These are phyloP conservation scores for Austropuccinia psidii DNA, from an alignment of 1,284 basidiomycete genomes.

Conservation along the genomic window DNA sequence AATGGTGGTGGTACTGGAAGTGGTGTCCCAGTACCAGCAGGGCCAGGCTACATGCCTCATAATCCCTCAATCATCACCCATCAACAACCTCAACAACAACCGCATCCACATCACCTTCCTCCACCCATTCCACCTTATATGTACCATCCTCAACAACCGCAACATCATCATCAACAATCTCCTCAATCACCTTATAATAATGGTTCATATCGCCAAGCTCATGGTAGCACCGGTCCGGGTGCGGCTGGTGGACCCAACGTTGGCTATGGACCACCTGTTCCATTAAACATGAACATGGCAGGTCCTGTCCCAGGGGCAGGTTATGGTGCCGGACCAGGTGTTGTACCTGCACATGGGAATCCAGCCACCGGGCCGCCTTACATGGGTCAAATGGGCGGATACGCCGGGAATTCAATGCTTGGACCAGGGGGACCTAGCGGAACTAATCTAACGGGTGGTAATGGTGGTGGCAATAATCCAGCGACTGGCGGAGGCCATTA, in stretches of 20 bases:
- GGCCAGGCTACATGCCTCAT: slow-evolving; percentile 13
- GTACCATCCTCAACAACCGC: slow-evolving; percentile 19
- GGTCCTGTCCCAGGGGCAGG: background rate
- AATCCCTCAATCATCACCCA: background rate
- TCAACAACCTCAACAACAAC: background rate
- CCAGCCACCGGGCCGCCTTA: background rate
- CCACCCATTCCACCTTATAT: slow-evolving; percentile 31
- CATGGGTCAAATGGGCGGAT: background rate
- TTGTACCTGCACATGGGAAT: background rate
- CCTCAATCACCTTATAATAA: slow-evolving; percentile 29
- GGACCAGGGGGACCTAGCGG: background rate
- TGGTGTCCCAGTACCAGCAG: background rate
- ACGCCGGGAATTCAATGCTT: background rate
- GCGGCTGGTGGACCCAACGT: background rate
- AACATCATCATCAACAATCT: slow-evolving; percentile 25
- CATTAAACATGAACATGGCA: background rate
- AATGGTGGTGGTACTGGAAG: background rate
- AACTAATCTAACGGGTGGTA: background rate
- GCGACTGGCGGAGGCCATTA: background rate
- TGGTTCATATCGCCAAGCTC: slow-evolving; percentile 20
- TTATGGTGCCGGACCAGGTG: background rate
- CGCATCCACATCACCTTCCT: slow-evolving; percentile 9
- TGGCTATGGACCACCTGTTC: background rate
- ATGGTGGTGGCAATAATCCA: background rate
- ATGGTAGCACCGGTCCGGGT: background rate